A percentile compares a stretch with the other conserved stretches of the same genome.
Evolutionary conservation across 805 yeast species (phyloP).

Genomic region (Metschnikowia baotianmanensis): DNA sequence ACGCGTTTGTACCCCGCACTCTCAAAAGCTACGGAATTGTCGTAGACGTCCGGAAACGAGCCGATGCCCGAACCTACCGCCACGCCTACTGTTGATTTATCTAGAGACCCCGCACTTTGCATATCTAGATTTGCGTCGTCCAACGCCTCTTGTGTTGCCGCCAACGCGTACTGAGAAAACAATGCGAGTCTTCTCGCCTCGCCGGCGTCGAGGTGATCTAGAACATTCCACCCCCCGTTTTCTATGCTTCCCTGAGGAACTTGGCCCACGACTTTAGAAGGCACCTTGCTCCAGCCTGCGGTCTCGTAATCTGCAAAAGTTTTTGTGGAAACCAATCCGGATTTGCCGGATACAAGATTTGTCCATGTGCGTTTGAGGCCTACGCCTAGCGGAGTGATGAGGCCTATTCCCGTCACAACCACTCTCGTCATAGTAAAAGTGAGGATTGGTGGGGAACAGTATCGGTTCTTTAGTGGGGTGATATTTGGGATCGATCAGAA

Average conservation of each 20-base stretch:
- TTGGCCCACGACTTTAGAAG: slow-evolving; percentile 73
- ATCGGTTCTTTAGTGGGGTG: neutral
- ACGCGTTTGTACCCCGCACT: slow-evolving; percentile 57
- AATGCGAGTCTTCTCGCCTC: slow-evolving; percentile 63
- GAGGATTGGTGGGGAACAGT: neutral
- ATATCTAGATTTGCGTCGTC: slow-evolving; percentile 50
- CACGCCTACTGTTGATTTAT: slow-evolving; percentile 50
- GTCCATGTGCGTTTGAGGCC: slow-evolving; percentile 58
- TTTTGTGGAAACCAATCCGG: slow-evolving; percentile 60
- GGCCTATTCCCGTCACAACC: slow-evolving; percentile 89
- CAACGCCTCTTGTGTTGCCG: slow-evolving; percentile 76
- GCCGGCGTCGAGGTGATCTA: slow-evolving; percentile 45
- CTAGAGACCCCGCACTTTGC: neutral
- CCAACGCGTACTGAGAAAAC: slow-evolving; percentile 76
- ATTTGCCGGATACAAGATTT: slow-evolving; percentile 46
- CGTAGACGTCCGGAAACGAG: slow-evolving; percentile 69
- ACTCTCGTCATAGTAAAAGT: slow-evolving; percentile 49
- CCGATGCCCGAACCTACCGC: slow-evolving; percentile 95
- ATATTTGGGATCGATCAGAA: neutral
- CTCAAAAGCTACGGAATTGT: slow-evolving; percentile 53
- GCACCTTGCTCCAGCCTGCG: slow-evolving; percentile 50
- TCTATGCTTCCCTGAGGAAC: slow-evolving; percentile 52
- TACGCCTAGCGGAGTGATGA: slow-evolving; percentile 82
- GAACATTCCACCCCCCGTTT: slow-evolving; percentile 51
- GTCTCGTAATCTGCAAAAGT: slow-evolving; percentile 39